A percentile compares a stretch with the other conserved stretches of the same genome.
These are phyloP conservation scores for Oryza meridionalis DNA, from an alignment of 176 grass and related monocot genomes.

Conservation along the genomic window DNA sequence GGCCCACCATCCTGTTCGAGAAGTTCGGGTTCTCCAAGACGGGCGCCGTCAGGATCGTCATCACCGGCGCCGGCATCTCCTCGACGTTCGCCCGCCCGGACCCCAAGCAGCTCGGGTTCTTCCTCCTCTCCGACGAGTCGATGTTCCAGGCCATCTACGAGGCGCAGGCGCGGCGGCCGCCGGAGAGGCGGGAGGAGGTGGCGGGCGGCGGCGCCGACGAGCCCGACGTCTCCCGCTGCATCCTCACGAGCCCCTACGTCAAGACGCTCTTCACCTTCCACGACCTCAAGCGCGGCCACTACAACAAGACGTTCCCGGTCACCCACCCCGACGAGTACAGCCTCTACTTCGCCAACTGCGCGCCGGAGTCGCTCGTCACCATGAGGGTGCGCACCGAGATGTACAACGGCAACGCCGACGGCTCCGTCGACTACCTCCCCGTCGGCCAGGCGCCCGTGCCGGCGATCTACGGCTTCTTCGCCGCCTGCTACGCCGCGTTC, in stretches of 20 bases:
- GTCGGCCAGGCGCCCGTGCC: constrained; percentile 78
- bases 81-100: constrained; percentile 54
- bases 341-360: constrained; percentile 97
- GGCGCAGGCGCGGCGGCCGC: constrained; percentile 32
- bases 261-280: constrained; percentile 70
- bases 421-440: constrained; percentile 78
- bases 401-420: constrained; percentile 72
- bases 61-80: constrained; percentile 58
- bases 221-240: constrained; percentile 49
- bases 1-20: constrained; percentile 85
- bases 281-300: constrained; percentile 46
- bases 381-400: constrained; percentile 84
- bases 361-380: constrained; percentile 60
- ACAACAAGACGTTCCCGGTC: constrained; percentile 69
- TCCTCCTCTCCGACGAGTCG: constrained; percentile 80
- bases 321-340: constrained; percentile 92
- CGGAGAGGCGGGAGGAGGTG: constrained; percentile 41
- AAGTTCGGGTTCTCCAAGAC: constrained; percentile 85
- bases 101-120: constrained; percentile 67
- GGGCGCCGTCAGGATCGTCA: constrained; percentile 55
- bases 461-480: constrained; percentile 70
- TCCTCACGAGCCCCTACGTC: constrained; percentile 76
- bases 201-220: constrained; percentile 39
- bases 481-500: constrained; percentile 62
- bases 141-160: constrained; percentile 67